Base-by-base conservation (phyloP, 306 rosid genomes). In the Crotalaria pallida region DNA sequence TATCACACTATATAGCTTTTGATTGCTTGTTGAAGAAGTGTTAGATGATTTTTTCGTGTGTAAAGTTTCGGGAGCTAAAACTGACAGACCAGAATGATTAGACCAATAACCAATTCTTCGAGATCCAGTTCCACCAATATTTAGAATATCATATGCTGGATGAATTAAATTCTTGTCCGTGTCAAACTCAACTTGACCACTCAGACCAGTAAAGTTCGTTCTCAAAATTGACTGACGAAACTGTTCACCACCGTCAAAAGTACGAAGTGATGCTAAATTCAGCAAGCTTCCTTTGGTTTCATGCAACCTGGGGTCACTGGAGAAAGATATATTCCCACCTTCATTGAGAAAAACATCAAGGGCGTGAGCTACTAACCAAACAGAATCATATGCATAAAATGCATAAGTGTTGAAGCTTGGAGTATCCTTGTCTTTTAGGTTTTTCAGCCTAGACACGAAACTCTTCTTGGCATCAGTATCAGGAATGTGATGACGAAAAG, bases 301-400 rank as follows among this genome's bases (percentile, higher is more conserved):
- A 3, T 5, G 81, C 79, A 92, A 76, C 61, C 67, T 89, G 3
- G 92, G 87, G 79, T 92, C 98, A 69, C 3, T 63, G n/a, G 95
- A 83, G 80, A 89, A 92, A 8, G 96, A 89, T 60, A 88, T 29
- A 7, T 69, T 77, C 15, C 92, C 92, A 58, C 96, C 96, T 51
- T 87, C 90, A 65, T 74, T 78, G 23, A 92, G 65, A 50, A 65
- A 89, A 34, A 55, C 68, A 43, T 92, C 88, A 40, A 92, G 88
- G 34, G 98, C 96, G 41, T 55, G 90, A 21, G 96, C 96, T 33
- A 82, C 92, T 74, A 92, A 70, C 98, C 96, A 92, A 62, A 92
- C 78, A 8, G 98, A 80, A 68, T 92, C 98, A 43, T 92, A 92
- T 17, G 98, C 98, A 77, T 81, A 89, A 16, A 87, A 72, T n/a